Conservation (phyloP, 169 alveolate genomes). For the Cryptosporidium xiaoi region DNA sequence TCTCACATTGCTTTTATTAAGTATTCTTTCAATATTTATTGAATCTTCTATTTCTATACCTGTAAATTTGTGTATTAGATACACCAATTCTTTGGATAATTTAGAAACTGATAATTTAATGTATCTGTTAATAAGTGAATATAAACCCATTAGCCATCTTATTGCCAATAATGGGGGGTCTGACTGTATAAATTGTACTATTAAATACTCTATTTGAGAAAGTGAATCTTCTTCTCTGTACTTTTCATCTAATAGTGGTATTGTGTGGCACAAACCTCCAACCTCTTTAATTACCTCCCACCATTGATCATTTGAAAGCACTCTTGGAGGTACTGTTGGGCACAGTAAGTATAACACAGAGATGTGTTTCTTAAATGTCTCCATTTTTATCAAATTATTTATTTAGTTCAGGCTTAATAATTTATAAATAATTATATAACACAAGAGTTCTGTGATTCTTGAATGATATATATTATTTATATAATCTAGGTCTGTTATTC, state of each 20-base stretch:
- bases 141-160: slow-evolving; percentile 56
- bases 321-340: slow-evolving; percentile 68
- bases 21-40: too few species aligned
- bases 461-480: not conserved
- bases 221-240: slow-evolving; percentile 18
- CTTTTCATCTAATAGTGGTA: slow-evolving; percentile 8
- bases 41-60: slow-evolving; percentile 17
- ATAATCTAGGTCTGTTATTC: not conserved
- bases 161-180: slow-evolving; percentile 46
- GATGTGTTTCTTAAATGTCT: slow-evolving; percentile 37
- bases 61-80: slow-evolving; percentile 33
- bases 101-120: slow-evolving; percentile 33
- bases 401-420: not conserved
- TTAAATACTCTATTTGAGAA: slow-evolving; percentile 47
- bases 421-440: not conserved
- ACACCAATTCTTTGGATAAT: slow-evolving; percentile 28
- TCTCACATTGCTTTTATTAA: slow-evolving; percentile 1
- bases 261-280: slow-evolving; percentile 57
- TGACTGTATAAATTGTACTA: slow-evolving; percentile 53
- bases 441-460: not conserved
- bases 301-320: slow-evolving; percentile 60
- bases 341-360: slow-evolving; percentile 57
- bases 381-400: slow-evolving; percentile 6
- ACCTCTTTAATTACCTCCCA: slow-evolving; percentile 56
- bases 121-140: slow-evolving; percentile 43